phyloP scores from a whole-genome alignment of 2,329 filamentous ascomycete genomes.

The Metarhizium humberi region DNA sequence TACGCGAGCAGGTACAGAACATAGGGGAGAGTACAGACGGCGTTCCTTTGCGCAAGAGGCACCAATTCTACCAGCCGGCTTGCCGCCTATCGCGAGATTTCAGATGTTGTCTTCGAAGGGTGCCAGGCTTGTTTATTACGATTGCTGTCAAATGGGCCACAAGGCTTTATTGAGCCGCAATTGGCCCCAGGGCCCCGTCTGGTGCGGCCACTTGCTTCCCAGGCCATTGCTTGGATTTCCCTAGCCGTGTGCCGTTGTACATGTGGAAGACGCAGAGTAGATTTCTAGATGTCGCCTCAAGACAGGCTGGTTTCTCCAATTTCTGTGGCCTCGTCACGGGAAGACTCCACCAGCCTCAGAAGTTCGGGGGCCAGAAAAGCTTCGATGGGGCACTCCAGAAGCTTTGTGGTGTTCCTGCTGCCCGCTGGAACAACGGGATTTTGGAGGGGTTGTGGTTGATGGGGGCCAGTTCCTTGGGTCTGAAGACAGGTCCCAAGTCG shows the following conservation, averaged over 20 bases:
- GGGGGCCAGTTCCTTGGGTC: conserved; percentile 7
- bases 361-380: conserved; percentile 11
- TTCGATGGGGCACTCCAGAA: conserved; percentile 14
- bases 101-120: no score
- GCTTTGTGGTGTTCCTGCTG: conserved; percentile 11
- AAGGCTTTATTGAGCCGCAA: neutral
- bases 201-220: neutral
- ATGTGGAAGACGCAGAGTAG: neutral
- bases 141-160: neutral
- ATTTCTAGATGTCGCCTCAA: neutral
- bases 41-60: no score
- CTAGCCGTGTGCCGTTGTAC: neutral
- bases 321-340: conserved; percentile 11
- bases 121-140: neutral
- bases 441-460: conserved; percentile 8
- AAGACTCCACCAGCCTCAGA: conserved; percentile 10
- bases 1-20: neutral
- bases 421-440: conserved; percentile 7
- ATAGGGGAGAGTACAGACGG: no score
- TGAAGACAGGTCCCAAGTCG: conserved; percentile 9
- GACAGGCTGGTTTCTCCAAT: conserved; percentile 5
- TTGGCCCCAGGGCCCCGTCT: neutral
- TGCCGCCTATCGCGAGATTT: neutral
- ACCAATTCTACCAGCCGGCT: neutral
- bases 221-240: neutral